Percentiles rank a stretch among this genome's conserved stretches.
phyloP scores from a whole-genome alignment of 2,329 filamentous ascomycete species.

The Trichoderma brevicompactum region DNA sequence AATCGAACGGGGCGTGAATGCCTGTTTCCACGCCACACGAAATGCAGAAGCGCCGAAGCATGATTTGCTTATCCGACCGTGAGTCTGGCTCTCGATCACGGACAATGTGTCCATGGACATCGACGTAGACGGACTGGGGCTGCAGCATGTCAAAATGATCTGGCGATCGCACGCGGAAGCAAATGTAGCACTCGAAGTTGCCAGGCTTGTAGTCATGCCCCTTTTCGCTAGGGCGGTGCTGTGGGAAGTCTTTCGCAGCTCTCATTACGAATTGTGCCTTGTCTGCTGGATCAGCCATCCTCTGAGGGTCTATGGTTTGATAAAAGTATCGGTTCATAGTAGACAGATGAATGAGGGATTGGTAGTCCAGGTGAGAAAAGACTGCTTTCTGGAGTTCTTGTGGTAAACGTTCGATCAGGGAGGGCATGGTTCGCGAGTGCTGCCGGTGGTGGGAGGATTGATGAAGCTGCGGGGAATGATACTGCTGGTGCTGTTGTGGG shows the following conservation, averaged over 20 bases:
- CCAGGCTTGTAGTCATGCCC: slow-evolving; percentile 45
- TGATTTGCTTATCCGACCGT: slow-evolving; percentile 37
- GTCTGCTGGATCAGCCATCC: slow-evolving; percentile 43
- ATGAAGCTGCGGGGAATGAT: slow-evolving; percentile 8
- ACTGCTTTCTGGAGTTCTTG: slow-evolving; percentile 42
- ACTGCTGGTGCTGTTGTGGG: slow-evolving; percentile 5
- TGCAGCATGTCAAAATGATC: slow-evolving; percentile 47
- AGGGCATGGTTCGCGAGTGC: slow-evolving; percentile 33
- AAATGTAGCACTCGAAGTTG: slow-evolving; percentile 50
- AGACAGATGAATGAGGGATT: slow-evolving; percentile 48
- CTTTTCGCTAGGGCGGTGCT: slow-evolving; percentile 46
- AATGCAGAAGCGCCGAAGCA: slow-evolving; percentile 48
- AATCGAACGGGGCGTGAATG: slow-evolving; percentile 45
- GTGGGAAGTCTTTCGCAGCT: slow-evolving; percentile 47
- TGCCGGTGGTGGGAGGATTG: slow-evolving; percentile 29
- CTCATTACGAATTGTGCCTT: slow-evolving; percentile 49
- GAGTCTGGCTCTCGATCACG: slow-evolving; percentile 38
- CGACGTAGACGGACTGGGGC: slow-evolving; percentile 41
- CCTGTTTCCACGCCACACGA: slow-evolving; percentile 47
- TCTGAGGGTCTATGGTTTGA: slow-evolving; percentile 40
- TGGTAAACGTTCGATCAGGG: slow-evolving; percentile 43
- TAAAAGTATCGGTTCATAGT: slow-evolving; percentile 45
- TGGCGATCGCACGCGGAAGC: slow-evolving; percentile 47
- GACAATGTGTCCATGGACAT: slow-evolving; percentile 40
- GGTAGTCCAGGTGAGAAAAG: slow-evolving; percentile 46